A percentile compares a stretch with the other conserved stretches of the same genome.
These are phyloP conservation scores for Xanthoconium stramineum DNA, from an alignment of 768 basidiomycete species.

Conservation along the genomic window DNA sequence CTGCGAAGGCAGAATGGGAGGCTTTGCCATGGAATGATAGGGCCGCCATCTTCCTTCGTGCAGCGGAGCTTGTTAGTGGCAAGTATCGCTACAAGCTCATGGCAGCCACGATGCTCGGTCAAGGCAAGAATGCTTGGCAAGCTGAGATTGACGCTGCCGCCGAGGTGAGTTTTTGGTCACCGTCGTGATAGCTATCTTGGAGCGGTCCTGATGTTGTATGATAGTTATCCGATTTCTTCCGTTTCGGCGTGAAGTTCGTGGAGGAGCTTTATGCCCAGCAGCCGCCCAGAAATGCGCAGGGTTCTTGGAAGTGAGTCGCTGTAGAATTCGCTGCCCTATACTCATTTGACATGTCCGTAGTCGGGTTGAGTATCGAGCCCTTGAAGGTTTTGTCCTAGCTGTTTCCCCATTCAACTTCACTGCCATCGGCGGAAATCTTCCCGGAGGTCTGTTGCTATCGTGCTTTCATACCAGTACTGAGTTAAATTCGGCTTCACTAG, in stretches of 20 bases:
- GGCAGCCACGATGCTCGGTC: constrained; percentile 96
- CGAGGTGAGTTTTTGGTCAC: constrained; percentile 52
- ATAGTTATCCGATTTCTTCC: constrained; percentile 87
- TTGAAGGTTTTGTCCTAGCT: constrained; percentile 98
- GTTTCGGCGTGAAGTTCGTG: constrained; percentile 95
- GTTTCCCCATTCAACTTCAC: constrained; percentile 99
- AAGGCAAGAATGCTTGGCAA: constrained; percentile 99
- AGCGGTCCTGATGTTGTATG: constrained; percentile 3
- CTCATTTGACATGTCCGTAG: constrained; percentile 38
- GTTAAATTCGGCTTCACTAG: constrained; percentile 33
- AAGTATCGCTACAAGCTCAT: constrained; percentile 95
- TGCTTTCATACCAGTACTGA: neutral
- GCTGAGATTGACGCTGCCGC: constrained; percentile 99
- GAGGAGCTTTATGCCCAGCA: constrained; percentile 93
- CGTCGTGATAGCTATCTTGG: neutral
- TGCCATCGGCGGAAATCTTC: constrained; percentile 95
- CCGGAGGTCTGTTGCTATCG: constrained; percentile 47
- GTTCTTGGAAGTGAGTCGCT: constrained; percentile 87
- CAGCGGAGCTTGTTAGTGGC: constrained; percentile 91
- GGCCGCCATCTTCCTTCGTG: constrained; percentile 97
- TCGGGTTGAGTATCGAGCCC: constrained; percentile 91
- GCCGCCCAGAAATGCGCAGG: constrained; percentile 79
- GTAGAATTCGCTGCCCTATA: neutral
- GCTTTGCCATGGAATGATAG: constrained; percentile 94
- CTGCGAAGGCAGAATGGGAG: constrained; percentile 90